A percentile compares a stretch with the other conserved stretches of the same genome.
These are phyloP conservation scores for Pleurotus tuber-regium DNA, from an alignment of 768 basidiomycete species.

Conservation along the genomic window DNA sequence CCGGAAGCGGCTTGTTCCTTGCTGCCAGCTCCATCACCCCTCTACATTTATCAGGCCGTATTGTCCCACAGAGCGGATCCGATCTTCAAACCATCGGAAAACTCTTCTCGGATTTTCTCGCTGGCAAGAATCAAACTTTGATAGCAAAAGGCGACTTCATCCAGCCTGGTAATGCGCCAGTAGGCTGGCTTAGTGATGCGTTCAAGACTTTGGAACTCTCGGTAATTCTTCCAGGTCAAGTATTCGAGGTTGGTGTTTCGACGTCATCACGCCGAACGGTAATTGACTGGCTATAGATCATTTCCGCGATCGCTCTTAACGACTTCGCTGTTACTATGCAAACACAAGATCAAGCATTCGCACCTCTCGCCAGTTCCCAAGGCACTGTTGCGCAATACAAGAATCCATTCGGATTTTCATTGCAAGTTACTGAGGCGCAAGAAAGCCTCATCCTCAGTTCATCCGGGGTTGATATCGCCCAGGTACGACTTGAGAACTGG, in stretches of 20 bases:
- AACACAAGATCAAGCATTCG: constrained; percentile 51
- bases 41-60: constrained; percentile 60
- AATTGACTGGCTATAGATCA: constrained; percentile 37
- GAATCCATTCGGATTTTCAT: constrained; percentile 76
- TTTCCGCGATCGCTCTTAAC: constrained; percentile 57
- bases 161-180: constrained; percentile 53
- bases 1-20: constrained; percentile 47
- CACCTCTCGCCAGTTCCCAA: constrained; percentile 57
- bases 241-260: constrained; percentile 38
- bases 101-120: constrained; percentile 66
- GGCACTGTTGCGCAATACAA: constrained; percentile 56
- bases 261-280: not conserved
- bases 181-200: constrained; percentile 66
- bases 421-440: constrained; percentile 58
- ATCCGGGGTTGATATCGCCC: constrained; percentile 48
- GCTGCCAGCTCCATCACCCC: constrained; percentile 44
- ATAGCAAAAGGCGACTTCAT: constrained; percentile 58
- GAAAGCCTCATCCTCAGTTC: constrained; percentile 52
- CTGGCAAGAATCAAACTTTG: constrained; percentile 62
- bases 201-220: constrained; percentile 63
- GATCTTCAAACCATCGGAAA: constrained; percentile 51
- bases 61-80: constrained; percentile 58
- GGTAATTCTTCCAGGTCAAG: constrained; percentile 62
- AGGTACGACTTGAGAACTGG: constrained; percentile 33
- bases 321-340: constrained; percentile 56